Conservation (phyloP, 257 asterid genomes). For the Forsythia suspensa region DNA sequence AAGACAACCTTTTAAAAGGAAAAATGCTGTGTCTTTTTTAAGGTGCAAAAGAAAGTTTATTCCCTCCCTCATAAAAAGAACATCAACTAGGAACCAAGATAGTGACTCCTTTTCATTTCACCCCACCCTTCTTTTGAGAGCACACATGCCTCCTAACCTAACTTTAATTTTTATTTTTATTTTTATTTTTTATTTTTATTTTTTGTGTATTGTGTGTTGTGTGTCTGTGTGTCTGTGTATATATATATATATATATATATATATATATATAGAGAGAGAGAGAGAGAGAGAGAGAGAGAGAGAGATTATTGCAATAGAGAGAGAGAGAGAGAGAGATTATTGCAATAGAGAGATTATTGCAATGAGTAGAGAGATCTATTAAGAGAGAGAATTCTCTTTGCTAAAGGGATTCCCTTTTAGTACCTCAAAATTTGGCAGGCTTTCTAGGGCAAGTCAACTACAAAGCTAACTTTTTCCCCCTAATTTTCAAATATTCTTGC, state of each 20-base stretch:
- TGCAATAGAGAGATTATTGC: background rate
- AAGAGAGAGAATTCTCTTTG: slow-evolving; percentile 40
- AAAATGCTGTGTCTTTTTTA: slow-evolving; percentile 46
- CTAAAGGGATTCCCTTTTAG: slow-evolving; percentile 67
- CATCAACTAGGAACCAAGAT: slow-evolving; percentile 85
- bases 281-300: too few species aligned
- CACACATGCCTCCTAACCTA: slow-evolving; percentile 44
- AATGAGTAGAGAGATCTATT: slow-evolving; percentile 9
- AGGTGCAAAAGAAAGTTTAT: slow-evolving; percentile 46
- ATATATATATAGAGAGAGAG: background rate
- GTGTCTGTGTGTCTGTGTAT: too few species aligned
- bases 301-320: slow-evolving; percentile 3
- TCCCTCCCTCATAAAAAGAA: slow-evolving; percentile 67
- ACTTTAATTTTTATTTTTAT: slow-evolving; percentile 14
- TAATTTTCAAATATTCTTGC: slow-evolving; percentile 27
- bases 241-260: too few species aligned
- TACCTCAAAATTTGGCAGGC: slow-evolving; percentile 58
- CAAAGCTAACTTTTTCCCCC: slow-evolving; percentile 51
- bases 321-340: background rate
- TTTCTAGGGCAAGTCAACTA: slow-evolving; percentile 84
- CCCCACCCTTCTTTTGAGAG: slow-evolving; percentile 58
- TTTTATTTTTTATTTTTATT: slow-evolving; percentile 8
- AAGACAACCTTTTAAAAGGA: slow-evolving; percentile 76
- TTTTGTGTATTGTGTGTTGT: background rate
- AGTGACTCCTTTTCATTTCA: slow-evolving; percentile 63